phyloP scores from a whole-genome alignment of 1,284 basidiomycete species.

The Gomphus bonarii region DNA sequence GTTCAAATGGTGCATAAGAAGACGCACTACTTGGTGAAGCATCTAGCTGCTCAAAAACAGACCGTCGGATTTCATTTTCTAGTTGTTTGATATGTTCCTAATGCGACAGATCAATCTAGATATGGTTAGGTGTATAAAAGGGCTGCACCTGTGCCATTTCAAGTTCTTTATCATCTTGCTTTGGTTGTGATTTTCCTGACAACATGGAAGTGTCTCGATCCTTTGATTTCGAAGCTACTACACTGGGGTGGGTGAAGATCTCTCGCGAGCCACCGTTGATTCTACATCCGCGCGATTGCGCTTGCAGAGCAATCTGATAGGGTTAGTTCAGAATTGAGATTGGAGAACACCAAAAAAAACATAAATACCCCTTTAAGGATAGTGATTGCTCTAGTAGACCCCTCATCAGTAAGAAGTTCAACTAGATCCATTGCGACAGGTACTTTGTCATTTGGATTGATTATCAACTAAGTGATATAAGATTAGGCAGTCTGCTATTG shows the following conservation, averaged over 20 bases:
- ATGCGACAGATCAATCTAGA: neutral
- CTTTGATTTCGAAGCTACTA: neutral
- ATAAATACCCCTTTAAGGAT: constrained; percentile 6
- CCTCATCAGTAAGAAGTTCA: neutral
- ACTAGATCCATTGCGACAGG: constrained; percentile 1
- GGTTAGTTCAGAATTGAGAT: no score
- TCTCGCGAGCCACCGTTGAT: neutral
- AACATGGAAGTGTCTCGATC: neutral
- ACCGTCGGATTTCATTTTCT: constrained; percentile 6
- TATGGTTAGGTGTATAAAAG: neutral
- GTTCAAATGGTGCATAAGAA: neutral
- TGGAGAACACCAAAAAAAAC: no score
- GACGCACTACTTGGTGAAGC: neutral
- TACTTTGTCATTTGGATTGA: constrained; percentile 1
- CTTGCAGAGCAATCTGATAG: constrained; percentile 7
- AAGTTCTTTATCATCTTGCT: constrained; percentile 5
- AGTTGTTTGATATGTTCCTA: constrained; percentile 7
- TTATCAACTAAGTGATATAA: neutral
- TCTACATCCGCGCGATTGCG: constrained; percentile 5
- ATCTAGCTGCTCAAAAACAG: neutral
- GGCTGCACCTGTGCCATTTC: constrained; percentile 1
- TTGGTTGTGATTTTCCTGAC: neutral
- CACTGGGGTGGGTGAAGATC: neutral
- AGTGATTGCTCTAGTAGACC: neutral
- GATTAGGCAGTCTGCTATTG: neutral